These are phyloP conservation scores for Suillus paluster DNA, from an alignment of 768 basidiomycete species.

Conservation along the genomic window DNA sequence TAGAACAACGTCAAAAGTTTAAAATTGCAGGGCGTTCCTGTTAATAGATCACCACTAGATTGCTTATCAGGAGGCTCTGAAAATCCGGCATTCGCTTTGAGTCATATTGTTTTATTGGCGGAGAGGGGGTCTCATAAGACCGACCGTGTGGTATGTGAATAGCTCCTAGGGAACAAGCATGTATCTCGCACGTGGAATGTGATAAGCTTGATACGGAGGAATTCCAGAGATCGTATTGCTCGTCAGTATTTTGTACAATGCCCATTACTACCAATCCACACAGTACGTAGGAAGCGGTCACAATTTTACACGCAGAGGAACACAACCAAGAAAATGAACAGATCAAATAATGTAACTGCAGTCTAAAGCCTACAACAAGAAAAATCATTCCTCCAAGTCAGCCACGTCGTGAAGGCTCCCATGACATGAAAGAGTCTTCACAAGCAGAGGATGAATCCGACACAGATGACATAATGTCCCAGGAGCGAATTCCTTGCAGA, in stretches of 20 bases:
- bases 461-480: slow-evolving; percentile 21
- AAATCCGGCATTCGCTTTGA: not conserved
- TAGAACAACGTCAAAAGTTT: slow-evolving; percentile 15
- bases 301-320: not conserved
- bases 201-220: not conserved
- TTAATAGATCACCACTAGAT: slow-evolving; percentile 3
- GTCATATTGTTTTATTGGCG: not conserved
- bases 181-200: not conserved
- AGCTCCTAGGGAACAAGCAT: not conserved
- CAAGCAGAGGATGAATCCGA: slow-evolving; percentile 40
- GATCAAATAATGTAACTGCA: not conserved
- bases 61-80: slow-evolving; percentile 2
- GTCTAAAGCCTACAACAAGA: not conserved
- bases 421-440: slow-evolving; percentile 66
- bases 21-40: slow-evolving; percentile 8
- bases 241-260: not conserved
- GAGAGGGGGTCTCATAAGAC: not conserved
- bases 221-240: not conserved
- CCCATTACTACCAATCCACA: too few relatives aligned
- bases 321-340: not conserved
- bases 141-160: not conserved
- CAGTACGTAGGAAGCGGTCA: not conserved
- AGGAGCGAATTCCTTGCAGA: slow-evolving; percentile 21
- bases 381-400: slow-evolving; percentile 13
- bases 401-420: slow-evolving; percentile 52